phyloP scores from a whole-genome alignment of 2,329 filamentous ascomycete genomes.

The Ophiostoma fasciatum region DNA sequence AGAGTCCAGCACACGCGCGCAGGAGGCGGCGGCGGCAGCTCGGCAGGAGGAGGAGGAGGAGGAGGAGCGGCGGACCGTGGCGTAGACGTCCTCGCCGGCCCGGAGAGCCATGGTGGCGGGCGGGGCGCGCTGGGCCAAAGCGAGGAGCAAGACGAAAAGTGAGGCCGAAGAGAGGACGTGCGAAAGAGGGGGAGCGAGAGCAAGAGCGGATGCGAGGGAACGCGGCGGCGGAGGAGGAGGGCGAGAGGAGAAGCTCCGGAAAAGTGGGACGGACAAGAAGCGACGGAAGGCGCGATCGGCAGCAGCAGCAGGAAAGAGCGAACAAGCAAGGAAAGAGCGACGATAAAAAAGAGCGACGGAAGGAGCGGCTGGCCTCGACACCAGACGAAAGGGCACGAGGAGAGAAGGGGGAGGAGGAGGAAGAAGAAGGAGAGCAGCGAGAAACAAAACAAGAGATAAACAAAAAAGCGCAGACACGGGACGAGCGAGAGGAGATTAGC shows the following conservation, averaged over 20 bases:
- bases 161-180: not conserved
- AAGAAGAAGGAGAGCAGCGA: not conserved
- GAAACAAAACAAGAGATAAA: not conserved
- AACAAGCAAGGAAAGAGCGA: slow-evolving; percentile 1
- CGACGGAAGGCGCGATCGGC: not conserved
- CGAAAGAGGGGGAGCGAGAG: not conserved
- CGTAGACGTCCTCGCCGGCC: slow-evolving; percentile 37
- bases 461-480: too few species aligned
- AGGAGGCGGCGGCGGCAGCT: too few species aligned
- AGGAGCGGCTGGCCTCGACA: slow-evolving; percentile 1
- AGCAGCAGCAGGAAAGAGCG: not conserved
- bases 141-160: not conserved
- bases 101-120: slow-evolving; percentile 22
- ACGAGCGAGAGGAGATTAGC: too few species aligned
- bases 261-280: not conserved
- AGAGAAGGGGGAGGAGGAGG: slow-evolving; percentile 1
- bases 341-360: slow-evolving; percentile 1
- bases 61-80: slow-evolving; percentile 29
- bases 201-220: not conserved
- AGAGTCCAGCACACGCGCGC: too few species aligned
- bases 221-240: not conserved
- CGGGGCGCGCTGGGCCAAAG: slow-evolving; percentile 3
- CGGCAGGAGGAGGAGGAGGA: not conserved
- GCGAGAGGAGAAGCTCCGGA: not conserved
- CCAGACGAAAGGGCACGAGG: not conserved